Conservation (phyloP, 345 rosid species). For the Lenwebbia sp. region DNA sequence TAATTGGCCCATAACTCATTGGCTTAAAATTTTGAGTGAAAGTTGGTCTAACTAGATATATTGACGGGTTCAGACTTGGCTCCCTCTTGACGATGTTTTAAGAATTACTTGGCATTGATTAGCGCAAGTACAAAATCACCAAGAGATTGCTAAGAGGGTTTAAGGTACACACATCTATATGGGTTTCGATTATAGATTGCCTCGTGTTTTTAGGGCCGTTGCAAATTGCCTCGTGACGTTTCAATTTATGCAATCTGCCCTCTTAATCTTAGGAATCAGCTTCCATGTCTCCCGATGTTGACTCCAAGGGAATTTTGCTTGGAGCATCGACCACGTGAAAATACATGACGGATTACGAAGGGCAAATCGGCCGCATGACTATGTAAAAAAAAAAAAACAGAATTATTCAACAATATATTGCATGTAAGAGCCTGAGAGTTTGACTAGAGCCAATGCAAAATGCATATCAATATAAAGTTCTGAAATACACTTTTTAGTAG, state of each 20-base stretch:
- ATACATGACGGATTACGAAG: rapidly evolving
- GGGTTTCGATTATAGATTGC: neutral
- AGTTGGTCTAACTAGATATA: too few relatives aligned
- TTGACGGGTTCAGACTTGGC: too few relatives aligned
- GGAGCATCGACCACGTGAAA: neutral
- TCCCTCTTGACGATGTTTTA: too few relatives aligned
- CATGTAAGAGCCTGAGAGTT: neutral
- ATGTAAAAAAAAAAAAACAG: neutral
- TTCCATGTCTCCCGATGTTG: neutral
- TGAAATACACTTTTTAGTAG: neutral
- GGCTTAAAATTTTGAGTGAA: too few relatives aligned
- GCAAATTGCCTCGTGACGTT: neutral
- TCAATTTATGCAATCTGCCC: neutral
- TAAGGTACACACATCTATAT: too few relatives aligned
- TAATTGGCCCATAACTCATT: too few relatives aligned
- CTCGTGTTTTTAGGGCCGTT: neutral
- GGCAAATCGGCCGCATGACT: neutral
- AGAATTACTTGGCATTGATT: neutral
- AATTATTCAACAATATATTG: neutral
- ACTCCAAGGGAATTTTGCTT: neutral
- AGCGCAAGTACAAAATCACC: neutral
- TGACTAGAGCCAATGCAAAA: neutral
- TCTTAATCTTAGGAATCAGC: neutral
- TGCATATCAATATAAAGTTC: neutral
- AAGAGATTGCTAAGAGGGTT: neutral